Conservation (phyloP, 2,329 filamentous ascomycete species). For the Blumeria hordei region DNA sequence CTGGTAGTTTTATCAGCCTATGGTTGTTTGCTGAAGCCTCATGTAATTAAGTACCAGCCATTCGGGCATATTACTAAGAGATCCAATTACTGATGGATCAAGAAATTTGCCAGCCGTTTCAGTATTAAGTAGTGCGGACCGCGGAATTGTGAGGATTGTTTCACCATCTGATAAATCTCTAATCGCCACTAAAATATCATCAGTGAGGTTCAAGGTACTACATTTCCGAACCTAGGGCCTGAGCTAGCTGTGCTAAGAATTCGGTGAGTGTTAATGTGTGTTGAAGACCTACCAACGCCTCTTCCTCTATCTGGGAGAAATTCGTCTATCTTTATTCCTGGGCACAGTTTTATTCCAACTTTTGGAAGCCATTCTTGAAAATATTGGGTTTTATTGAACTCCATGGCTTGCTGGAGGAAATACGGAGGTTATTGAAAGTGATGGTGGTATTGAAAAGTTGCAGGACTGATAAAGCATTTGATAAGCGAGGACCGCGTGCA, state of each 20-base stretch:
- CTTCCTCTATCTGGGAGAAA: conserved; percentile 28
- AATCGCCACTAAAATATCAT: conserved; percentile 24
- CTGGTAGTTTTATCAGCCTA: conserved; percentile 4
- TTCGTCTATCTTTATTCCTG: conserved; percentile 33
- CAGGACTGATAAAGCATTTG: too few species aligned
- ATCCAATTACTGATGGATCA: background rate
- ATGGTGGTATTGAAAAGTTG: too few species aligned
- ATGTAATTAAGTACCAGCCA: conserved; percentile 15
- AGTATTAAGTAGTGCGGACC: conserved; percentile 30
- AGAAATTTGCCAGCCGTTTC: conserved; percentile 26
- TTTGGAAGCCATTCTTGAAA: conserved; percentile 33
- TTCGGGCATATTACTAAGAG: conserved; percentile 16
- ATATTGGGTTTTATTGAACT: conserved; percentile 18
- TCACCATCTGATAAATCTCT: conserved; percentile 34
- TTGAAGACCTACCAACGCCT: conserved; percentile 31
- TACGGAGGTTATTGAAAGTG: too few species aligned
- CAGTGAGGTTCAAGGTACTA: conserved; percentile 4
- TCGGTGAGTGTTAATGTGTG: conserved; percentile 1
- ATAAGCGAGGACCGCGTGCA: too few species aligned
- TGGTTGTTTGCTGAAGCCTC: too few species aligned
- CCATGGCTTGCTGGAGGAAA: too few species aligned
- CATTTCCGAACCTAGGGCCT: background rate
- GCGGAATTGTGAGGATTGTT: conserved; percentile 39
- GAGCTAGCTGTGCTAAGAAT: background rate
- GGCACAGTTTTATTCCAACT: conserved; percentile 27